Evolutionary conservation across 768 basidiomycete species (phyloP).

Genomic region (Heimioporus sp.): DNA sequence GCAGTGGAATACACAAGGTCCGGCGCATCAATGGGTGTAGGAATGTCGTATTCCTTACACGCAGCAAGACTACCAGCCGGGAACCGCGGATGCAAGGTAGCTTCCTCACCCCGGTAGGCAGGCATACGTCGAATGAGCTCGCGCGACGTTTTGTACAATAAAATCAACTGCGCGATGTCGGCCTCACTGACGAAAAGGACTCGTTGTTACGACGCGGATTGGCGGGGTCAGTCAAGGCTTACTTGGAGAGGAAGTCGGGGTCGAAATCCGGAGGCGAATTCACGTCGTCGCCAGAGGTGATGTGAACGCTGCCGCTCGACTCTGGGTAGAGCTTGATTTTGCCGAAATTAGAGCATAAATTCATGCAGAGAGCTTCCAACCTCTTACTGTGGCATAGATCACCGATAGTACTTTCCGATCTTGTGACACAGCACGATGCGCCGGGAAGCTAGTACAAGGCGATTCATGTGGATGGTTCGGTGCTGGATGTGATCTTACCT

Average conservation of each 20-base stretch:
- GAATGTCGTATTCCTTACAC: slow-evolving; percentile 13
- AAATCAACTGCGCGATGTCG: slow-evolving; percentile 46
- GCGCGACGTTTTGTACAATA: slow-evolving; percentile 51
- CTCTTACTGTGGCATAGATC: slow-evolving; percentile 32
- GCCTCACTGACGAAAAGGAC: slow-evolving; percentile 5
- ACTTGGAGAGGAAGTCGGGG: slow-evolving; percentile 45
- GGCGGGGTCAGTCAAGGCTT: slow-evolving; percentile 2
- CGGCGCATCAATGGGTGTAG: slow-evolving; percentile 23
- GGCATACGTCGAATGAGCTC: slow-evolving; percentile 55
- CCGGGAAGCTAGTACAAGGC: too few species aligned
- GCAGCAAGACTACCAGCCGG: slow-evolving; percentile 24
- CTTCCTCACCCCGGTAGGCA: slow-evolving; percentile 12
- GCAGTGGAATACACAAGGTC: slow-evolving; percentile 31
- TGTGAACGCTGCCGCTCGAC: slow-evolving; percentile 47
- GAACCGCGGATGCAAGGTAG: slow-evolving; percentile 23
- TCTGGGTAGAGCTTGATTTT: slow-evolving; percentile 37
- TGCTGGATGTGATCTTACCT: background rate
- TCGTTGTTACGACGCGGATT: background rate
- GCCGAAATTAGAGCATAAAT: background rate
- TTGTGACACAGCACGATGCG: slow-evolving; percentile 13
- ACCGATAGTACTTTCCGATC: slow-evolving; percentile 28
- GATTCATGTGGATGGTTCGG: too few species aligned
- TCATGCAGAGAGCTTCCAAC: background rate
- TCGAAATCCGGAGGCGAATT: slow-evolving; percentile 43
- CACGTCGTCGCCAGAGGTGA: slow-evolving; percentile 38